Evolutionary conservation across 345 rosid genomes (phyloP).

Genomic region (Orychophragmus violaceus): DNA sequence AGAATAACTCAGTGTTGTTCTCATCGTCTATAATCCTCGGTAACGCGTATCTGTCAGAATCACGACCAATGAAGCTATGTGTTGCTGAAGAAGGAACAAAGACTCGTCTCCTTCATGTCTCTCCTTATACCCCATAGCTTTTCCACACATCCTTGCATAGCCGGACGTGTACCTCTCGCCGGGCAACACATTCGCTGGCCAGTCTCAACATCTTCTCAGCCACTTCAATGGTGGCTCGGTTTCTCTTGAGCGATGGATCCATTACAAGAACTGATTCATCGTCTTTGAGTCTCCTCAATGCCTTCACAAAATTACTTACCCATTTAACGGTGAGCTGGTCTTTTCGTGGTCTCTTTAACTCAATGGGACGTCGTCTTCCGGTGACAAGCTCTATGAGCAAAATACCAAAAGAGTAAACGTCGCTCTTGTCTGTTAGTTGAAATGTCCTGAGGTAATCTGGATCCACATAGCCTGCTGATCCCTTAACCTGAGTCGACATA

Average conservation of each 20-base stretch:
- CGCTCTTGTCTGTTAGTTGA: conserved; percentile 76
- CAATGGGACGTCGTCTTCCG: conserved; percentile 65
- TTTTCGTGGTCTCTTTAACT: conserved; percentile 37
- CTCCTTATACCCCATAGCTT: conserved; percentile 67
- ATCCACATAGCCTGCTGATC: conserved; percentile 72
- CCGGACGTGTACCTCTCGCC: conserved; percentile 55
- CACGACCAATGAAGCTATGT: conserved; percentile 22
- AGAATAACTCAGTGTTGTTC: conserved; percentile 17
- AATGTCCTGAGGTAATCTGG: conserved; percentile 79
- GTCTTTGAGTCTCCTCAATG: conserved; percentile 52
- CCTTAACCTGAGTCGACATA: conserved; percentile 78
- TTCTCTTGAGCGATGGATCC: conserved; percentile 68
- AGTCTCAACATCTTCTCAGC: conserved; percentile 54
- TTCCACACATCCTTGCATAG: conserved; percentile 71
- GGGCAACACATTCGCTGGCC: conserved; percentile 56
- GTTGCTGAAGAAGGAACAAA: conserved; percentile 27
- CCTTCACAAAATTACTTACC: conserved; percentile 58
- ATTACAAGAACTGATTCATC: conserved; percentile 60
- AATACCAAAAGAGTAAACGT: conserved; percentile 72
- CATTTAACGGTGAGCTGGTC: conserved; percentile 59
- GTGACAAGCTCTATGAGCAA: conserved; percentile 59
- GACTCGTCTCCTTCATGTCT: conserved; percentile 41
- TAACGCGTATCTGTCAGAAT: conserved; percentile 14
- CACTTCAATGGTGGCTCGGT: conserved; percentile 50
- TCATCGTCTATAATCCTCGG: conserved; percentile 28